A percentile compares a stretch with the other conserved stretches of the same genome.
phyloP scores from a whole-genome alignment of 2,329 filamentous ascomycete species.

The Calonectria hongkongensis region DNA sequence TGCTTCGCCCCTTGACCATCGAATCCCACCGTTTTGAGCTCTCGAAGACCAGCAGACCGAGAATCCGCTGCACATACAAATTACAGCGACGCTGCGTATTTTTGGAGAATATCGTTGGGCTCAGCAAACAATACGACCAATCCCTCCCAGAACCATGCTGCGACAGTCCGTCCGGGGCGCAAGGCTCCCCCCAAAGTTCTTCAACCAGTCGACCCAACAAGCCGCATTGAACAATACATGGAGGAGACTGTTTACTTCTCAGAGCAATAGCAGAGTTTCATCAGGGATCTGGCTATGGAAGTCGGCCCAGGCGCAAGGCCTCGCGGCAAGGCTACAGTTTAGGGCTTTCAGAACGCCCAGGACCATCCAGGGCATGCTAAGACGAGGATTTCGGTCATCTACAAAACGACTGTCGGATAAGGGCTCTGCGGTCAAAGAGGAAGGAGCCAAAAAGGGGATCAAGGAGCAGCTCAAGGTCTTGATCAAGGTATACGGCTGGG shows the following conservation, averaged over 20 bases:
- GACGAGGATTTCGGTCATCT: conserved; percentile 61
- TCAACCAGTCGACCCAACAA: conserved; percentile 46
- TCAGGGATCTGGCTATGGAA: conserved; percentile 50
- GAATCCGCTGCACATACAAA: not conserved
- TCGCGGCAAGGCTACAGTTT: conserved; percentile 45
- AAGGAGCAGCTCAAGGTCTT: conserved; percentile 87
- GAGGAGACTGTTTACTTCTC: conserved; percentile 55
- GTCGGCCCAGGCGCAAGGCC: conserved; percentile 45
- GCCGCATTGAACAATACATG: conserved; percentile 55
- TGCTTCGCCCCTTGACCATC: conserved; percentile 17
- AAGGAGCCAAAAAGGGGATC: conserved; percentile 67
- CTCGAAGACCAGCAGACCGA: not conserved
- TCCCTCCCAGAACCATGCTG: conserved; percentile 48
- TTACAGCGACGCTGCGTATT: not conserved
- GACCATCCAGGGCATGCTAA: conserved; percentile 50
- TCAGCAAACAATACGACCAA: not conserved
- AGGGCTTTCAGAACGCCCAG: conserved; percentile 43
- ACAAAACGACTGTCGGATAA: conserved; percentile 56
- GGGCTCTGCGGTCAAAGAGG: conserved; percentile 47
- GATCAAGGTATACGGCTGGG: conserved; percentile 95
- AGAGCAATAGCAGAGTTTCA: conserved; percentile 46
- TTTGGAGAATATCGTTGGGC: not conserved
- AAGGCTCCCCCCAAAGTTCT: conserved; percentile 46
- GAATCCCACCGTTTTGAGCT: conserved; percentile 6
- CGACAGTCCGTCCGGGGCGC: conserved; percentile 53